A percentile compares a stretch with the other conserved stretches of the same genome.
Evolutionary conservation across 495 filamentous ascomycete species (phyloP).

Genomic region (Penicillium simplicissimum): DNA sequence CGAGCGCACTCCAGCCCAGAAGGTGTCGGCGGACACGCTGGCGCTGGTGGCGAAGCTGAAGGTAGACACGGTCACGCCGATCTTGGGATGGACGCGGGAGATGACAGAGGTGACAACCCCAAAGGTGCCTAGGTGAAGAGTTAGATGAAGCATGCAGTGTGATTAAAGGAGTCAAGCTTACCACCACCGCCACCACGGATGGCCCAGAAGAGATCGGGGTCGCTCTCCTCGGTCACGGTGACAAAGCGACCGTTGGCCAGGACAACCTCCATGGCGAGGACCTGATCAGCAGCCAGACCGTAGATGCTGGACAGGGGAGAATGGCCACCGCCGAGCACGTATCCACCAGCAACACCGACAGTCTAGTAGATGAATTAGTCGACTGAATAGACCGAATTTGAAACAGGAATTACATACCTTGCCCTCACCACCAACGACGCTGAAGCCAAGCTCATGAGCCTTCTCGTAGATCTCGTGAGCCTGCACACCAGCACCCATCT

Average conservation of each 20-base stretch:
- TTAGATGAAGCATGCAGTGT: background rate
- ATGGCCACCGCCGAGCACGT: constrained; percentile 47
- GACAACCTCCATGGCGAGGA: constrained; percentile 53
- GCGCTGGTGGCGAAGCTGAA: constrained; percentile 41
- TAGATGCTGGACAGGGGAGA: constrained; percentile 51
- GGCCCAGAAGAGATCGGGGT: constrained; percentile 65
- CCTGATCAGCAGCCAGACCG: constrained; percentile 55
- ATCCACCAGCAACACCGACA: constrained; percentile 46
- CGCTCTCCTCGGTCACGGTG: constrained; percentile 48
- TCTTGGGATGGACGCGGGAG: constrained; percentile 46
- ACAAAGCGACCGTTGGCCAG: constrained; percentile 54
- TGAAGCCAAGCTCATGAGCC: constrained; percentile 47
- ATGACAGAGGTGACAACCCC: constrained; percentile 54
- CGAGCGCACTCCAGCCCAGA: constrained; percentile 50
- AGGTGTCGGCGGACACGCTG: constrained; percentile 40
- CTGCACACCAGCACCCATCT: constrained; percentile 59
- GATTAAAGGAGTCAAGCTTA: background rate
- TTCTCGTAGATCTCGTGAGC: constrained; percentile 51
- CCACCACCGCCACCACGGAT: constrained; percentile 34
- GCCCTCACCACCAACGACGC: constrained; percentile 56
- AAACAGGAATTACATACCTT: constrained; percentile 19
- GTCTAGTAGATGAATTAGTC: constrained; percentile 17
- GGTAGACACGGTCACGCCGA: constrained; percentile 39
- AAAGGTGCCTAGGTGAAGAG: constrained; percentile 37
- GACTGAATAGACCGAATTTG: background rate